A percentile compares a stretch with the other conserved stretches of the same genome.
phyloP scores from a whole-genome alignment of 768 basidiomycete species.

The Boletus bicolor region DNA sequence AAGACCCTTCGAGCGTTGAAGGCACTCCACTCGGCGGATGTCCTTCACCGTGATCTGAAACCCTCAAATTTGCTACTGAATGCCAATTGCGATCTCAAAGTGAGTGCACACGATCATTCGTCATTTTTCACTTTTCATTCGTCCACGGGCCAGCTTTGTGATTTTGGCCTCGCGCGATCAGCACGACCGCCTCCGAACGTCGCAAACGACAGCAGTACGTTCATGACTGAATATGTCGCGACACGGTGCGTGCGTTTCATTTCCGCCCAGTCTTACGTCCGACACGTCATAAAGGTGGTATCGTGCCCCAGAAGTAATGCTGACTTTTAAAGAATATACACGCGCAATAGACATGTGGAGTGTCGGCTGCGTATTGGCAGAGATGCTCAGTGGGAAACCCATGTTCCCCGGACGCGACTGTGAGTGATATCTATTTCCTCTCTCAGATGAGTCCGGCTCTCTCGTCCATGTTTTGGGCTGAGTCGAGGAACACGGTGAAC shows the following conservation, averaged over 20 bases:
- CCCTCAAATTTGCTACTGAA: constrained; percentile 95
- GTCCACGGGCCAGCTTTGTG: constrained; percentile 55
- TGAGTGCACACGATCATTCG: constrained; percentile 31
- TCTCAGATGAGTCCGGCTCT: neutral
- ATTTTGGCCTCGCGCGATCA: constrained; percentile 84
- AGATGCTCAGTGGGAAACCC: constrained; percentile 90
- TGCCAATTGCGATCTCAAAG: constrained; percentile 95
- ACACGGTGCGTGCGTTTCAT: constrained; percentile 55
- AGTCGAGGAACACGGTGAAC: neutral
- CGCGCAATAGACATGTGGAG: constrained; percentile 85
- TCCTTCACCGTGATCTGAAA: constrained; percentile 93
- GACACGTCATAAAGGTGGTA: constrained; percentile 67
- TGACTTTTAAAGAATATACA: constrained; percentile 96
- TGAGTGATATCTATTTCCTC: constrained; percentile 27
- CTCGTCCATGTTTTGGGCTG: neutral
- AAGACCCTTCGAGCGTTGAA: constrained; percentile 90
- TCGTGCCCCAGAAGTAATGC: constrained; percentile 96
- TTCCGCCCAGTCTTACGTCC: neutral
- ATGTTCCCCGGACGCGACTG: constrained; percentile 95
- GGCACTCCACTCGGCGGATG: constrained; percentile 91
- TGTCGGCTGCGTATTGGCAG: constrained; percentile 83
- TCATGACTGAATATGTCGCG: constrained; percentile 94
- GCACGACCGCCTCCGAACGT: constrained; percentile 71
- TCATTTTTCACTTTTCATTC: neutral
- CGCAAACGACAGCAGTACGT: constrained; percentile 72